These are phyloP conservation scores for Phytophthora sojae DNA, from an alignment of 352 stramenopile species.

Conservation along the genomic window DNA sequence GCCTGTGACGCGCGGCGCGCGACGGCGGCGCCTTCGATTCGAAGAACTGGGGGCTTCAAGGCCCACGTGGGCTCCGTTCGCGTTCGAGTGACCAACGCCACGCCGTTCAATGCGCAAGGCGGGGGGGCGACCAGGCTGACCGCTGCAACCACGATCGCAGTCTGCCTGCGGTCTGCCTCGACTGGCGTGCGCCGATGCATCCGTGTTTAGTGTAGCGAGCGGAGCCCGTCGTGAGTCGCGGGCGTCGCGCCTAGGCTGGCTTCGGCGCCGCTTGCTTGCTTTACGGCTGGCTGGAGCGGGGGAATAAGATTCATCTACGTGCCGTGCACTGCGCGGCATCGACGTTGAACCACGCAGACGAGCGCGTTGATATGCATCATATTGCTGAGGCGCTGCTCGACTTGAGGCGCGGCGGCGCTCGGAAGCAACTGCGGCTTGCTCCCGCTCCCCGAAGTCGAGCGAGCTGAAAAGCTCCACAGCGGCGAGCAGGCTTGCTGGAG, in stretches of 20 bases:
- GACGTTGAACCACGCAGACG: not conserved
- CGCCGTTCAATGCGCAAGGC: not conserved
- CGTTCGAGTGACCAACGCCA: not conserved
- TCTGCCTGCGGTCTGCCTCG: not conserved
- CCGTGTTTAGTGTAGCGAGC: not conserved
- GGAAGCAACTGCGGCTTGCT: not conserved
- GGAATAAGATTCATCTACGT: constrained; percentile 4
- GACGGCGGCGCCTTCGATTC: not conserved
- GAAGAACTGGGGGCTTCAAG: not conserved
- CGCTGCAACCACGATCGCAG: not conserved
- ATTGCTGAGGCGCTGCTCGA: not conserved
- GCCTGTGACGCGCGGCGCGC: not conserved
- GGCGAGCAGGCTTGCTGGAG: not conserved
- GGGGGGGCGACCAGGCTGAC: too few relatives aligned
- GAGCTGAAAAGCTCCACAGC: not conserved
- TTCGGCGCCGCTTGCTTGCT: not conserved
- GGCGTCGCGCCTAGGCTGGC: too few relatives aligned
- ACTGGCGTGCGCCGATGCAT: not conserved
- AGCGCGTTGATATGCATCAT: not conserved
- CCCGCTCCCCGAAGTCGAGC: not conserved
- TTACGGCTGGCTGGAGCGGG: not conserved
- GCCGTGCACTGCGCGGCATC: too few relatives aligned
- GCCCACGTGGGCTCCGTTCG: not conserved
- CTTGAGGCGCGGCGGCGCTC: not conserved
- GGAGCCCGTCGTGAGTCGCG: not conserved